These are phyloP conservation scores for Parachaetomium inaequale DNA, from an alignment of 495 filamentous ascomycete species.

Conservation along the genomic window DNA sequence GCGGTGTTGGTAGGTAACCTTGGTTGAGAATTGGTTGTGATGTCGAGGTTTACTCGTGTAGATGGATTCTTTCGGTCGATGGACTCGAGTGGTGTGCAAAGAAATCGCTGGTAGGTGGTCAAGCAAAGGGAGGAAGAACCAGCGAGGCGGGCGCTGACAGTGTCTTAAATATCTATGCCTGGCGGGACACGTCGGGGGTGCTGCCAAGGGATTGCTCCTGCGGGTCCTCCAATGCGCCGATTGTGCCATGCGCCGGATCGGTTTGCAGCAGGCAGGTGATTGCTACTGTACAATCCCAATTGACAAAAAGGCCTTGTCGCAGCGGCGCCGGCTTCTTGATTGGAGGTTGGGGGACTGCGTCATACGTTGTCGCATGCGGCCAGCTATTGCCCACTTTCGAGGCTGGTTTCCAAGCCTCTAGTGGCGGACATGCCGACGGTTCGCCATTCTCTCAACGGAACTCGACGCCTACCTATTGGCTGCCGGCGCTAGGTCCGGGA, in stretches of 20 bases:
- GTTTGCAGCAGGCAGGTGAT: neutral
- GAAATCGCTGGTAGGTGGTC: neutral
- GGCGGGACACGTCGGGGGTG: neutral
- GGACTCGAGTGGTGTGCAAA: neutral
- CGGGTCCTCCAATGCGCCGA: neutral
- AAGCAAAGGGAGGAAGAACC: neutral
- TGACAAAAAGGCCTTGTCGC: neutral
- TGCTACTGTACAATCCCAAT: neutral
- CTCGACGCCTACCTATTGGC: neutral
- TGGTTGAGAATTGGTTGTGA: too few species aligned
- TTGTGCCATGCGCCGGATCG: neutral
- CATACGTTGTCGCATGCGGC: conserved; percentile 7
- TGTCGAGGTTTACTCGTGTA: neutral
- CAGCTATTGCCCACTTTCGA: conserved; percentile 4
- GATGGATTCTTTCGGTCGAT: neutral
- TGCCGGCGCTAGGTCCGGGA: neutral
- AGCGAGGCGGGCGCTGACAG: neutral
- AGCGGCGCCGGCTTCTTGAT: neutral
- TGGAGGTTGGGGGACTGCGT: conserved; percentile 1
- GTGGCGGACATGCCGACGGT: neutral
- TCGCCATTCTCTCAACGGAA: neutral
- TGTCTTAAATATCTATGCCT: neutral
- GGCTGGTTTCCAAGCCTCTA: conserved; percentile 5
- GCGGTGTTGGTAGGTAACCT: conserved; percentile 7
- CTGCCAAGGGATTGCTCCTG: conserved; percentile 4